phyloP scores from a whole-genome alignment of 805 yeast genomes.

The Debaryomyces maramus region DNA sequence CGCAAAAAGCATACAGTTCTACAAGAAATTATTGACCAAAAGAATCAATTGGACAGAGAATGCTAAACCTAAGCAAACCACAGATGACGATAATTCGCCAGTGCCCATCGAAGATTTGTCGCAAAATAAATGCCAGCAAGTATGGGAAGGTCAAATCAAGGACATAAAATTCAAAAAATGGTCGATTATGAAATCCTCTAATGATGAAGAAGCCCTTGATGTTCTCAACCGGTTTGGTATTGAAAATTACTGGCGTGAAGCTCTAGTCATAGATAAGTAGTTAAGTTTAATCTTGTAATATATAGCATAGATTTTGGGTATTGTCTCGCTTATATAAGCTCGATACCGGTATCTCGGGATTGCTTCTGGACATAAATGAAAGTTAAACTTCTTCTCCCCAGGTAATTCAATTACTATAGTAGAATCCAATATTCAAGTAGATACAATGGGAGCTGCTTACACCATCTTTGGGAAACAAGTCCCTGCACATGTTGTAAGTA shows the following conservation, averaged over 20 bases:
- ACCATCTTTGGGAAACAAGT: slow-evolving; percentile 46
- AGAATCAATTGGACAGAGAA: slow-evolving; percentile 72
- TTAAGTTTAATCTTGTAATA: too few relatives aligned
- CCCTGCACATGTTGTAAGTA: slow-evolving; percentile 45
- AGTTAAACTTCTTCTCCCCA: too few relatives aligned
- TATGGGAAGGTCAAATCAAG: slow-evolving; percentile 73
- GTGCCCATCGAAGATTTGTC: slow-evolving; percentile 31
- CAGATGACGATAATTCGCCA: slow-evolving; percentile 9
- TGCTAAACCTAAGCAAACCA: slow-evolving; percentile 31
- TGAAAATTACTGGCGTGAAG: slow-evolving; percentile 60
- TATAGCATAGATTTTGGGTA: too few relatives aligned
- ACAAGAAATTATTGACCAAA: slow-evolving; percentile 55
- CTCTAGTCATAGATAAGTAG: slow-evolving; percentile 10
- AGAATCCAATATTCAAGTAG: too few relatives aligned
- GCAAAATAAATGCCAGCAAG: slow-evolving; percentile 44
- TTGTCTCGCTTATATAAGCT: too few relatives aligned
- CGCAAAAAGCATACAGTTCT: slow-evolving; percentile 57
- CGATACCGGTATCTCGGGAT: slow-evolving; percentile 1
- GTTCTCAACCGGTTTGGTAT: slow-evolving; percentile 52
- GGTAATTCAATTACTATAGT: too few relatives aligned
- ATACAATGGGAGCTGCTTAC: slow-evolving; percentile 41
- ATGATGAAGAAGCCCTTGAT: slow-evolving; percentile 51
- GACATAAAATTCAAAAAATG: slow-evolving; percentile 62
- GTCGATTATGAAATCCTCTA: slow-evolving; percentile 58
- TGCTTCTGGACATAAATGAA: too few relatives aligned